Base-by-base conservation (phyloP, 140 eudicot species). In the Senecio squalidus region DNA sequence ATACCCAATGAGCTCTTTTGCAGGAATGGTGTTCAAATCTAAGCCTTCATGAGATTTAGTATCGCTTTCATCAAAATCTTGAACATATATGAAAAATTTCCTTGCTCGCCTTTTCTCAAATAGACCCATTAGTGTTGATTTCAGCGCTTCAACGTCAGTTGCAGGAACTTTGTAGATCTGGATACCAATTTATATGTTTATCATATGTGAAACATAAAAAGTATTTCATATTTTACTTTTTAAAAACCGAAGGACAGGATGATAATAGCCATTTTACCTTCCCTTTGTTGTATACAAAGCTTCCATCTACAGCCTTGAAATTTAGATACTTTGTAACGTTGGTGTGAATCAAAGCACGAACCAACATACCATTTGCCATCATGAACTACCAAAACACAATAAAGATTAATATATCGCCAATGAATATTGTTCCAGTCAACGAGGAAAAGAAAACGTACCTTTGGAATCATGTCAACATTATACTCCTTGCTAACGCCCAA, bases 91-190 rank as follows among this genome's bases (percentile, higher is more conserved):
- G 39, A 89, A 89, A 72, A 89, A 89, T 57, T 89, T 89, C 17
- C 95, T 54, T 14, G 93, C 95, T 21, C 95, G 84, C 16, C 97
- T 71, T 84, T 89, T 89, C 64, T 89, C 97, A 68, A 89, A 80
- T 4, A 89, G 69, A 44, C 97, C 97, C 95, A 89, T 82, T 14
- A 89, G 60, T 43, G 97, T 74, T 64, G 97, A 89, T 74, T 75
- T 89, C 67, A 85, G 70, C 8, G 97, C 97, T 69, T 89, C 97
- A 56, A 89, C 95, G 39, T 89, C 97, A 31, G 84, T 89, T 72
- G 97, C 95, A 16, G 97, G 97, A 60, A 89, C 97, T 70, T 89
- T 89, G 84, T 85, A 79, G 66, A 89, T 80, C 97, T 89, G 73
- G 4, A 39, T 1, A 52, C 33, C 49, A 60, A 20, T 29, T 58